Evolutionary conservation across 192 early-diverging fungal species (phyloP), one percentile per base, ranked within the genome.

Genomic region (Obelidium mucronatum): DNA sequence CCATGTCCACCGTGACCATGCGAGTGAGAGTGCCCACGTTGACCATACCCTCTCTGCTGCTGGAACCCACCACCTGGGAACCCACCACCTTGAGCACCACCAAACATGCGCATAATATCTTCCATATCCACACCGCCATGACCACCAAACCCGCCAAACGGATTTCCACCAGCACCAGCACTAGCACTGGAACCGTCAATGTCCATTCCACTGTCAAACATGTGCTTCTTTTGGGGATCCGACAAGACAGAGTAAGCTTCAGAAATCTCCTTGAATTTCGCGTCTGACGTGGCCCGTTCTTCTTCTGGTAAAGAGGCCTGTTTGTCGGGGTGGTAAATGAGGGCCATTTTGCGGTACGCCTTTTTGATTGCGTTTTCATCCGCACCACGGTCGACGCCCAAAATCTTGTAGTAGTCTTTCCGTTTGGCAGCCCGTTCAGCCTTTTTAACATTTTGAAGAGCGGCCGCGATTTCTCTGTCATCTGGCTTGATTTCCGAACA

Each of bases 361-460:
- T 86, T 89, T 55, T 87, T 88, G 70, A 89, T 81, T 40, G 87
- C 88, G 44, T 88, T 88, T 22, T 98, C 96, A 31, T 80, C 80
- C 13, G 95, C 93, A 52, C 86, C 82, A 79, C 92, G 92, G 11
- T 80, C 34, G 26, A 97, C 80, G 11, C 91, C 94, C 22, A 99
- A 79, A 67, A 98, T 93, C 81, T 96, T 91, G 83, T 99, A 99
- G 76, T 97, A 98, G 79, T 99, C 96, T 79, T 98, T 98, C 62
- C 94, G 89, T 82, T 91, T 82, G n/a, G 94, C 87, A 64, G 90
- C 85, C 70, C 91, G 90, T 35, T 87, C 75, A 61, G 88, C 85
- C 40, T 87, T 65, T 81, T 94, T 87, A 5, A 94, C 92, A 55
- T 82, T 82, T 34, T 83, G 82, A 31, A 85, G 48, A 59, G 90